Evolutionary conservation across 306 rosid genomes (phyloP), one percentile per base, ranked within the genome.

Genomic region (Dicorynia guianensis): DNA sequence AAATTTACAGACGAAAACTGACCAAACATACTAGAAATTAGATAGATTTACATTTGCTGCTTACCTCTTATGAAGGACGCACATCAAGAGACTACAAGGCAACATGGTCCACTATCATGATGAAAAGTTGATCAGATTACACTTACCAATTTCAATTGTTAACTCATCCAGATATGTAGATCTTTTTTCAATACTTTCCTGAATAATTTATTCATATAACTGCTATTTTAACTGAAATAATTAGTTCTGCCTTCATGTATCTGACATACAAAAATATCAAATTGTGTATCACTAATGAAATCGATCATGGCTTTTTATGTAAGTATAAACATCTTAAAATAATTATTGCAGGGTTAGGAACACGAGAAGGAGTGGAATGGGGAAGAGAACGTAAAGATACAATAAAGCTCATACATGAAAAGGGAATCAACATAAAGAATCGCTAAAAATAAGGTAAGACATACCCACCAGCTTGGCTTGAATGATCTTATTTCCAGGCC

Each of bases 381-480:
- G 60, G 34, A 44, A 8, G 55, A 72, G 7, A 40, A 25, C 35
- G 9, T 13, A 18, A 48, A 81, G 76, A 19, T 71, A 17, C 66
- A 75, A 75, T 8, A 48, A 69, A 42, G 65, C 13, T 17, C 46
- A 43, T 7, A 72, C 20, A 11, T 3, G 50, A 59, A 5, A 62
- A 36, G 3, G 14, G 36, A 8, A n/a, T 53, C 2, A 1, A 3
- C 8, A 36, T 14, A 14, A 20, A 25, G 30, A 34, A 8, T 5
- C 7, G 18, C 25, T 1, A 56, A 15, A 55, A 75, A 74, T 55
- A 79, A 75, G 90, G 89, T 76, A 69, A 88, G 89, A 90, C 89
- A 80, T 90, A 92, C 96, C 92, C 82, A 92, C 97, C 97, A 92
- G 83, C 89, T 90, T 92, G 88, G 97, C 96, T 68, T 68, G 74